Evolutionary conservation across 2,329 filamentous ascomycete species (phyloP).

Genomic region (Talaromyces marneffei): DNA sequence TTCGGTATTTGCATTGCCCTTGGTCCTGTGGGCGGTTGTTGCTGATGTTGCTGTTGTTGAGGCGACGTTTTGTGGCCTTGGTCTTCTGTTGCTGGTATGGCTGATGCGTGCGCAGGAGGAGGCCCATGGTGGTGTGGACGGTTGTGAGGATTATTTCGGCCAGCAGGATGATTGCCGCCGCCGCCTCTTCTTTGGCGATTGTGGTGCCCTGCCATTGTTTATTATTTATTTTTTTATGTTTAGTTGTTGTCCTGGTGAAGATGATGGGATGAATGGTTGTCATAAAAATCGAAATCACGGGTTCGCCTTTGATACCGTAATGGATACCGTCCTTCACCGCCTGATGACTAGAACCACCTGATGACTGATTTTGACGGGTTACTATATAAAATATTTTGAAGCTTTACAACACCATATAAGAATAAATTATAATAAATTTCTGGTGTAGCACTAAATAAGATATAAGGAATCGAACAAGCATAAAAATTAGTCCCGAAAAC

Average conservation of each 20-base stretch:
- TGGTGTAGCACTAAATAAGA: too few species aligned
- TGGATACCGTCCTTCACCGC: too few species aligned
- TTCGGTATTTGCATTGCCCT: conserved; percentile 23
- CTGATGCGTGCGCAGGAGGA: background rate
- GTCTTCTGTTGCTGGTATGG: background rate
- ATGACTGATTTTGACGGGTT: too few species aligned
- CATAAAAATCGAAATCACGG: background rate
- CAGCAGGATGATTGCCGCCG: background rate
- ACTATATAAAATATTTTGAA: too few species aligned
- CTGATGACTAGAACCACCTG: too few species aligned
- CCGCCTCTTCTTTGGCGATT: conserved; percentile 7
- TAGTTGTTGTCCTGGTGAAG: background rate
- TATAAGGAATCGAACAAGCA: too few species aligned
- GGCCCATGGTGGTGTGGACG: conserved; percentile 6
- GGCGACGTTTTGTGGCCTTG: background rate
- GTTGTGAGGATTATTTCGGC: conserved; percentile 10
- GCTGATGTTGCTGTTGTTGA: conserved; percentile 2
- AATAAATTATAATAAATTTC: too few species aligned
- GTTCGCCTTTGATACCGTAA: background rate
- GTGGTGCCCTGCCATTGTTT: conserved; percentile 11
- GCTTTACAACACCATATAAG: too few species aligned
- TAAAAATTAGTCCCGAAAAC: too few species aligned
- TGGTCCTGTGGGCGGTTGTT: conserved; percentile 11
- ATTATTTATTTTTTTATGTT: background rate
- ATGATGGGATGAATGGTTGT: background rate